Percentiles rank a stretch among this genome's conserved stretches.
Evolutionary conservation across 2,329 filamentous ascomycete genomes (phyloP).

Genomic region (Fusarium illudens): DNA sequence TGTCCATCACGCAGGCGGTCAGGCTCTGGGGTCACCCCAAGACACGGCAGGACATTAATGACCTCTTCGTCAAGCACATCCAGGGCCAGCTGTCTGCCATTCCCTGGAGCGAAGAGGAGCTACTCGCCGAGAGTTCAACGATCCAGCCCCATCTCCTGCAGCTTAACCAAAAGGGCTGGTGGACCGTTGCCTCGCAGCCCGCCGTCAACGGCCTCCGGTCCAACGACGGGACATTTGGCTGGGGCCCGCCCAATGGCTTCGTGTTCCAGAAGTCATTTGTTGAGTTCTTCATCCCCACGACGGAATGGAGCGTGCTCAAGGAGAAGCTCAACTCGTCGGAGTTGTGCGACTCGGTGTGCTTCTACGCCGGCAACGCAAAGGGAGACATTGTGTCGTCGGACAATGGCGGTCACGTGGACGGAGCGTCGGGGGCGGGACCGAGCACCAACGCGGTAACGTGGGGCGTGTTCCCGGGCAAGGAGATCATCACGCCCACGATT

Average conservation of each 20-base stretch:
- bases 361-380: constrained; percentile 82
- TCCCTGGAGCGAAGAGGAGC: constrained; percentile 92
- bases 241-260: constrained; percentile 91
- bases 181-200: constrained; percentile 95
- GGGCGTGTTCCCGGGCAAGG: constrained; percentile 94
- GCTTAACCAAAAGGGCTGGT: constrained; percentile 87
- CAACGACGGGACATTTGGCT: constrained; percentile 82
- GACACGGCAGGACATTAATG: constrained; percentile 74
- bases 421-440: constrained; percentile 44
- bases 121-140: constrained; percentile 82
- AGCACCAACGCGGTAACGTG: constrained; percentile 95
- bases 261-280: constrained; percentile 99
- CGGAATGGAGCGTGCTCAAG: constrained; percentile 75
- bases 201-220: constrained; percentile 87
- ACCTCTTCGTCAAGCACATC: constrained; percentile 83
- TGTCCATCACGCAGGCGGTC: constrained; percentile 84
- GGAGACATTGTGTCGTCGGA: constrained; percentile 84
- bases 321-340: constrained; percentile 67
- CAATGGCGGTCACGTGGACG: constrained; percentile 48
- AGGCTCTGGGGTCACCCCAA: constrained; percentile 85
- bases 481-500: constrained; percentile 95
- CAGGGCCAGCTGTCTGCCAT: constrained; percentile 81
- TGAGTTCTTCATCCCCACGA: constrained; percentile 85
- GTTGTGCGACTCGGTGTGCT: constrained; percentile 75
- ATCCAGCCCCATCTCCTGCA: constrained; percentile 79